Base-by-base conservation (phyloP, 2,329 filamentous ascomycete species). In the Beauveria brongniartii region DNA sequence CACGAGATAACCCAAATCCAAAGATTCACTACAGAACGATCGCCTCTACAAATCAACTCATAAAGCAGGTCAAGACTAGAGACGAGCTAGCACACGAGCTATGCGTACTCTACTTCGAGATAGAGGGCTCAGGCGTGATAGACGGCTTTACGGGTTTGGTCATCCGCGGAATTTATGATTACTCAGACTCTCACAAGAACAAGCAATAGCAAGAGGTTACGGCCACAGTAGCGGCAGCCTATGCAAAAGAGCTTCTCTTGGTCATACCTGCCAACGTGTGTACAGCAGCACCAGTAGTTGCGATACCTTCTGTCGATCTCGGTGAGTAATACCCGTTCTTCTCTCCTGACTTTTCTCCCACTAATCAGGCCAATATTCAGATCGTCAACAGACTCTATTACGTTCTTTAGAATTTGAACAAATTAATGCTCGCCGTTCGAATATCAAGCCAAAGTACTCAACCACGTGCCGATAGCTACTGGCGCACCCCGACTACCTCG, bases 161-260 rank as follows among this genome's bases (percentile, higher is more conserved):
- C 0, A 71, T 77, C 26, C 67, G 72, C 5, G 73, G 74, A 0
- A 73, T 72, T 41, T 70, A 66, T 53, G 70, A 73, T 60, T 73
- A 73, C 51, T 63, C 69, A 3, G 70, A 72, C 48, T 62, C 64
- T 3, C 65, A 70, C 47, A 70, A 70, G 47, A 68, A 67, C 56
- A 62, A 68, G 9, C 30, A 14, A 26, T 70, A 65, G 68, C 67
- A 69, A 50, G 22, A 58, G 16, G 69, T 69, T 55, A 61, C 67
- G 8, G 63, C 68, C 6, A 58, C 63, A 14, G 66, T 63, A 1
- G 65, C 68, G 0, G 66, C 68, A 1, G 68, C 64, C 10, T 70
- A 62, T 55, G 62, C 65, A 5, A 68, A 66, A 59, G 61, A 57
- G 26, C 54, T 57, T 9, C n/a, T 57, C 2, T 22, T 3, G 1